Percentiles rank a stretch among this genome's conserved stretches.
These are phyloP conservation scores for Sugiyamaella lignohabitans DNA, from an alignment of 805 yeast species.

Conservation along the genomic window DNA sequence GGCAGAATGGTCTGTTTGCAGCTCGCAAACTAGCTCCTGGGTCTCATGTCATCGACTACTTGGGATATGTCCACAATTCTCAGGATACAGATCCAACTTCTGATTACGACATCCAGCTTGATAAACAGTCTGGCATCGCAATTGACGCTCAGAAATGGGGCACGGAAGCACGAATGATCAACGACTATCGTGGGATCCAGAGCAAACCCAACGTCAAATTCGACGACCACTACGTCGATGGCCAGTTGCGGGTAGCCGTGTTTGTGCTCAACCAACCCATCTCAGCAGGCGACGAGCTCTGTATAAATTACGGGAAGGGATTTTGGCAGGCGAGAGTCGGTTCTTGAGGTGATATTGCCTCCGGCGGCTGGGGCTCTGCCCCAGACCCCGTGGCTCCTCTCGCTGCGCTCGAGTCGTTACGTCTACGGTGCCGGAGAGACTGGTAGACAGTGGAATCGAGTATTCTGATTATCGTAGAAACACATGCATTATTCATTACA, in stretches of 20 bases:
- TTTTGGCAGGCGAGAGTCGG: constrained; percentile 18
- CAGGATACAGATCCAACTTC: constrained; percentile 17
- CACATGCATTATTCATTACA: too few species aligned
- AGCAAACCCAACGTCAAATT: constrained; percentile 18
- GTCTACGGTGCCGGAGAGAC: too few species aligned
- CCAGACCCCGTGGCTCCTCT: not conserved
- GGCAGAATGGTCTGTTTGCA: constrained; percentile 22
- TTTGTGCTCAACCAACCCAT: constrained; percentile 17
- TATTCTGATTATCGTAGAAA: too few species aligned
- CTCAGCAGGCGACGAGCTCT: constrained; percentile 19
- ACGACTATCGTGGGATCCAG: constrained; percentile 21
- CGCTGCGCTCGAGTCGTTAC: not conserved
- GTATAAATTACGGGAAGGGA: constrained; percentile 23
- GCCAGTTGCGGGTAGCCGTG: constrained; percentile 19
- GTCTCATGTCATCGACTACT: constrained; percentile 19
- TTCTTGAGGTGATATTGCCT: not conserved
- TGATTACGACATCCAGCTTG: constrained; percentile 20
- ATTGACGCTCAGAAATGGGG: constrained; percentile 20
- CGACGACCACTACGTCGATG: constrained; percentile 14
- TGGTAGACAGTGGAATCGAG: too few species aligned
- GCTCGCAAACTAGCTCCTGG: constrained; percentile 15
- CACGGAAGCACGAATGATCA: constrained; percentile 22
- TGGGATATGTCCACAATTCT: constrained; percentile 20
- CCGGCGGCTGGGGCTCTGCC: not conserved
- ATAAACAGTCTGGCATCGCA: constrained; percentile 15